Evolutionary conservation across 805 yeast genomes (phyloP), one percentile per base, ranked within the genome.

Genomic region (Ogataea paradorogensis): DNA sequence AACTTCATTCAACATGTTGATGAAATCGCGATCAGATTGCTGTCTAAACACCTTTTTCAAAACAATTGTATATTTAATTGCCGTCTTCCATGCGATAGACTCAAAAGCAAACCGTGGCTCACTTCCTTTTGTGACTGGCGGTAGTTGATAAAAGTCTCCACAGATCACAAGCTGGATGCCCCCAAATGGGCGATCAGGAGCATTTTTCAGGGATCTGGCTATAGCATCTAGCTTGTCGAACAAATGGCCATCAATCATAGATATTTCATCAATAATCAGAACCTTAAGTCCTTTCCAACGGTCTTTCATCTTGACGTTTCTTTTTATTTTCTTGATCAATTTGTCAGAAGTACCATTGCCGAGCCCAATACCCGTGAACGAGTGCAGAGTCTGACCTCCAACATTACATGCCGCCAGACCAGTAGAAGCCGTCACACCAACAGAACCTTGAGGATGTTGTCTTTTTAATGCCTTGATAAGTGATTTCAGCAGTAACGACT

Each of bases 71-170:
- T 68, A 62, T 24, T 73, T 62, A 46, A 85, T 76, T 5, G 79
- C 67, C 15, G 66, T 62, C 42, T 69, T 68, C 95, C 95, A 85
- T 3, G 80, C 64, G 2, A 60, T 50, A 21, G 81, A 69, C 47
- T 84, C 84, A 62, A 85, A 85, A 6, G 90, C 82, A 63, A 80
- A 84, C 35, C 52, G 50, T 2, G 67, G 58, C 7, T 50, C 51
- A 1, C 42, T 40, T 4, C 61, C 65, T 14, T 59, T 70, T 10
- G 68, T 59, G 7, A 82, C 87, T 0, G 95, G 95, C 0, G 95
- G 95, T 30, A 85, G 61, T 55, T 85, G 95, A 57, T 76, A 84
- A 56, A 85, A 85, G 58, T 85, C 95, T 6, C 95, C 95, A 65
- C 87, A 80, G 11, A 81, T 73, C 23, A 85, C 72, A 13, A 85